These are phyloP conservation scores for Nicotiana undulata DNA, from an alignment of 257 asterid species.

Conservation along the genomic window DNA sequence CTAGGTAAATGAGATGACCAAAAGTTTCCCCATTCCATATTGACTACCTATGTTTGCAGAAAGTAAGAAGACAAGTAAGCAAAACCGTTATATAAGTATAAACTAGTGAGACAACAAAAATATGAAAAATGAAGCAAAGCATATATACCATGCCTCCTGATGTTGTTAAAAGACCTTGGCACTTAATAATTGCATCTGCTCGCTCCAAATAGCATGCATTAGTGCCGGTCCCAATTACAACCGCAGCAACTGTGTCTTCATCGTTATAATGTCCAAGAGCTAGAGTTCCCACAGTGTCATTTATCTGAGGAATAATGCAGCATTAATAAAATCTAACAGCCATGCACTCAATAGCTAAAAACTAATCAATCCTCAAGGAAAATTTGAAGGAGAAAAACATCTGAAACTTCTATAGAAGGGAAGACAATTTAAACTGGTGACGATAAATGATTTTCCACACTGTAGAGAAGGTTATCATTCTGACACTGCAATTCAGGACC, in stretches of 20 bases:
- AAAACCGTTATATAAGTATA: neutral
- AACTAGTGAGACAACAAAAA: neutral
- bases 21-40: slow-evolving; percentile 96
- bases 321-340: neutral
- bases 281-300: slow-evolving; percentile 82
- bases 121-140: neutral
- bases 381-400: neutral
- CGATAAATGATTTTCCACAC: neutral
- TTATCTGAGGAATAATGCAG: slow-evolving; percentile 37
- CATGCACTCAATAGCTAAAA: too few relatives aligned
- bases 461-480: neutral
- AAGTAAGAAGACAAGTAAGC: neutral
- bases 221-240: slow-evolving; percentile 84
- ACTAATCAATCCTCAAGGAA: neutral
- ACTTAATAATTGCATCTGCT: slow-evolving; percentile 75
- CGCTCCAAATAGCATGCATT: slow-evolving; percentile 91
- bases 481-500: neutral
- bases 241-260: slow-evolving; percentile 83
- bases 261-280: slow-evolving; percentile 76
- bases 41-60: slow-evolving; percentile 50
- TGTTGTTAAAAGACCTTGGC: slow-evolving; percentile 68
- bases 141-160: slow-evolving; percentile 64
- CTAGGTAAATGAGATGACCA: slow-evolving; percentile 91
- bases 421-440: neutral
- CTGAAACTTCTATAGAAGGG: neutral